Evolutionary conservation across 2,329 filamentous ascomycete species (phyloP).

Genomic region (Stagonosporopsis tanaceti): DNA sequence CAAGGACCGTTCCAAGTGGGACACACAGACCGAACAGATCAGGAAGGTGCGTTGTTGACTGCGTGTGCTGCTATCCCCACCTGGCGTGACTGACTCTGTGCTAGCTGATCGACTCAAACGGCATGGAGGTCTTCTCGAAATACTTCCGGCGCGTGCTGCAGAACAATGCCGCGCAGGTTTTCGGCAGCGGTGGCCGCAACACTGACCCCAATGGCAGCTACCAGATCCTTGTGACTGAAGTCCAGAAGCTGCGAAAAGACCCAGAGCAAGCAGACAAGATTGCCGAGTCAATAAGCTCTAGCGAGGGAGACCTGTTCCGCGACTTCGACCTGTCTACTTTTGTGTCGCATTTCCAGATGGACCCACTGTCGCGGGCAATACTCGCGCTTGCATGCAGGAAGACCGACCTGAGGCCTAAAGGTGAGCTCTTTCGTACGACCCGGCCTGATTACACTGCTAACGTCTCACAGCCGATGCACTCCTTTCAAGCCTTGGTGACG

Average conservation of each 20-base stretch:
- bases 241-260: constrained; percentile 84
- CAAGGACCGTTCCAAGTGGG: constrained; percentile 90
- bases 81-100: constrained; percentile 28
- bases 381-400: constrained; percentile 89
- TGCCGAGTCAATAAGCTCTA: constrained; percentile 89
- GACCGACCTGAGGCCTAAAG: constrained; percentile 86
- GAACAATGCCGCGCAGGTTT: constrained; percentile 90
- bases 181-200: constrained; percentile 77
- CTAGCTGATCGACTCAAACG: constrained; percentile 94
- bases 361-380: constrained; percentile 85
- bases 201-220: constrained; percentile 83
- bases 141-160: constrained; percentile 93
- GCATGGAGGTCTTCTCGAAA: constrained; percentile 98
- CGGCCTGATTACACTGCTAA: constrained; percentile 26
- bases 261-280: constrained; percentile 87
- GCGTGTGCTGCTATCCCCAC: constrained; percentile 12
- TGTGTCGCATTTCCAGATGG: constrained; percentile 93
- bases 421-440: constrained; percentile 57
- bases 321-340: constrained; percentile 97
- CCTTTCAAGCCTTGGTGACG: constrained; percentile 77
- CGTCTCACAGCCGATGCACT: constrained; percentile 79
- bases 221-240: constrained; percentile 80
- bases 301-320: constrained; percentile 90
- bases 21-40: constrained; percentile 88
- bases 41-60: constrained; percentile 72